Evolutionary conservation across 1,139 yeast species (phyloP), one percentile per base, ranked within the genome.

Genomic region (Oligophagozyma castellii): DNA sequence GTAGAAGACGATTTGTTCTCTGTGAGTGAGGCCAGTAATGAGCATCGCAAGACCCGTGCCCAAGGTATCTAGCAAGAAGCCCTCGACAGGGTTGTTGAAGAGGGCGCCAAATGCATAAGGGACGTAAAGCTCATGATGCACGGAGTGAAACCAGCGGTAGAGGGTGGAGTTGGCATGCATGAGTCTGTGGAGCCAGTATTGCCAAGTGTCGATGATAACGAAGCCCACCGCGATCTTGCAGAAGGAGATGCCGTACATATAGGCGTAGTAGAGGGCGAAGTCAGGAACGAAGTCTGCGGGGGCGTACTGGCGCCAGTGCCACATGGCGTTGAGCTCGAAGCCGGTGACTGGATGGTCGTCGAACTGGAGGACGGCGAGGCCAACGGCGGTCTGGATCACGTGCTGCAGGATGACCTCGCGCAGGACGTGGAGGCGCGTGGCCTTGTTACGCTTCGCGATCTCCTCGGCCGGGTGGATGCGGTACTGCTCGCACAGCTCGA

Each of bases 41-140:
- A 80, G 42, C 33, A 73, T 66, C 1, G 95, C 92, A 24, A 86
- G 42, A 14, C 95, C 96, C 1, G 96, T 79, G 5, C 98, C 98
- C 27, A 75, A 53, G 12, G 98, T 83, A 57, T 89, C 98, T 47
- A 89, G 65, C 35, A 86, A 54, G 43, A 89, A 81, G 4, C 98
- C 98, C 59, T 89, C 98, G 10, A 81, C 67, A 12, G 95, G 89
- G 44, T 86, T 86, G 56, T 89, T 89, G 61, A 83, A 89, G 26
- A 89, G 65, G 3, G 98, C 98, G 28, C 98, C 98, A 55, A 69
- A 86, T 1, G 98, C 95, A 55, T 83, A 89, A 7, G 98, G 98
- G 18, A 89, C 95, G 48, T 89, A 86, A 29, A 89, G 64, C 30
- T 92, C 63, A 56, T 89, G 98, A 56, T 89, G 98, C 42, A 93